Percentiles rank a stretch among this genome's conserved stretches.
phyloP scores from a whole-genome alignment of 345 rosid genomes.

The Acer saccharum region DNA sequence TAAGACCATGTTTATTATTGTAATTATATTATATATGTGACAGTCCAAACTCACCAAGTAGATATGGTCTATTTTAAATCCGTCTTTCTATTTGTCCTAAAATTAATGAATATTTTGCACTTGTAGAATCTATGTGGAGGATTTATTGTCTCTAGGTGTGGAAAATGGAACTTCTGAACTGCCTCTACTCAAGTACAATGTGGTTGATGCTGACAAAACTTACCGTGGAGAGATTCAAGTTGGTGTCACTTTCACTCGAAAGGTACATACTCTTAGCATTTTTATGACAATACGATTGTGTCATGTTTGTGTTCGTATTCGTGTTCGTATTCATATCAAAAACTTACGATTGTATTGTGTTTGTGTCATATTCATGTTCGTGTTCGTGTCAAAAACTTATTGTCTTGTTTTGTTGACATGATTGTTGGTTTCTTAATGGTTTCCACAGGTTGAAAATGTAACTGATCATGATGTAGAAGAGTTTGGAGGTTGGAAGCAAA shows the following conservation, averaged over 20 bases:
- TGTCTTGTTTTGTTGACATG: neutral
- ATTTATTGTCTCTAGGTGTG: slow-evolving; percentile 68
- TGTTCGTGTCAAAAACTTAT: neutral
- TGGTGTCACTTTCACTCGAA: slow-evolving; percentile 50
- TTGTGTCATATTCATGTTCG: neutral
- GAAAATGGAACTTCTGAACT: slow-evolving; percentile 72
- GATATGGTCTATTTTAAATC: no score
- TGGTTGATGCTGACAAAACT: slow-evolving; percentile 42
- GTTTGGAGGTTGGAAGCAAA: slow-evolving; percentile 83
- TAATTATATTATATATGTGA: no score
- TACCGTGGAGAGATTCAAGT: slow-evolving; percentile 76
- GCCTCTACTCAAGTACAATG: slow-evolving; percentile 56
- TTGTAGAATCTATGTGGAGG: slow-evolving; percentile 69
- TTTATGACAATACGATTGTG: neutral
- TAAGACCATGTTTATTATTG: slow-evolving; percentile 28
- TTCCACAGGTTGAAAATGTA: slow-evolving; percentile 37
- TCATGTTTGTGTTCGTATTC: neutral
- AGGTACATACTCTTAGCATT: slow-evolving; percentile 29
- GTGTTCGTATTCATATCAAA: neutral
- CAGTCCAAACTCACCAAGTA: no score
- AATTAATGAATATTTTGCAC: no score
- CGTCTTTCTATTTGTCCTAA: no score
- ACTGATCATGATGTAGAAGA: slow-evolving; percentile 24
- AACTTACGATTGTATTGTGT: no score
- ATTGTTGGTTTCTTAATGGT: slow-evolving; percentile 2